A percentile compares a stretch with the other conserved stretches of the same genome.
phyloP scores from a whole-genome alignment of 192 early-diverging fungal species.

The Helicostylum pulchrum region DNA sequence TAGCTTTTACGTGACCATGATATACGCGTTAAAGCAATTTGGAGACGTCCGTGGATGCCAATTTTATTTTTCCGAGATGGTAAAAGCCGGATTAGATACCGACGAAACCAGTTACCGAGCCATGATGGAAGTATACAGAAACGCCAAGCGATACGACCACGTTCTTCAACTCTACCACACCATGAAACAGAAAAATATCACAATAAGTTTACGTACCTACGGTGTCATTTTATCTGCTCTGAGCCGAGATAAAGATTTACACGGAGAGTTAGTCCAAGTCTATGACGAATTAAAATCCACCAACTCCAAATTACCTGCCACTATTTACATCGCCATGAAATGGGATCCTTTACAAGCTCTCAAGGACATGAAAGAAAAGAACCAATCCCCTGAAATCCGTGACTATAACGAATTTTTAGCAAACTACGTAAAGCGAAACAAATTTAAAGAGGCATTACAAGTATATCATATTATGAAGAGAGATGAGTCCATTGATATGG shows the following conservation, averaged over 20 bases:
- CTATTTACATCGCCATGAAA: conserved; percentile 16
- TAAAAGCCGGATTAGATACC: background rate
- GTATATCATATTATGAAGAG: conserved; percentile 28
- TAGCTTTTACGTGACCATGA: conserved; percentile 12
- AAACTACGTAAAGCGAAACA: conserved; percentile 20
- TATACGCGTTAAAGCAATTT: conserved; percentile 16
- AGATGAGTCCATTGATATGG: conserved; percentile 9
- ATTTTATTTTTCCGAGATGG: conserved; percentile 18
- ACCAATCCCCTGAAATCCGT: background rate
- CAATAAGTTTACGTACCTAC: conserved; percentile 4
- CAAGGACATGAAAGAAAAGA: conserved; percentile 4
- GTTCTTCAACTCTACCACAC: conserved; percentile 19
- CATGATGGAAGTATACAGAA: conserved; percentile 23
- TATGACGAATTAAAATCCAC: conserved; percentile 2
- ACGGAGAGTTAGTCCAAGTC: conserved; percentile 1
- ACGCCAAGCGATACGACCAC: background rate
- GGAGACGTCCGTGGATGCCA: background rate
- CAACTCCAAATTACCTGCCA: background rate
- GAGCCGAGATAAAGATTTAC: background rate
- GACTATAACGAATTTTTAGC: conserved; percentile 38
- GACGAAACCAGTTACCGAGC: conserved; percentile 22
- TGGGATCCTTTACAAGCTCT: conserved; percentile 15
- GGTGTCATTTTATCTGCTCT: conserved; percentile 9
- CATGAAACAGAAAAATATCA: conserved; percentile 17
- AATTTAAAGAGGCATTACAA: conserved; percentile 27